phyloP scores from a whole-genome alignment of 345 rosid species.

The Acer campestre region DNA sequence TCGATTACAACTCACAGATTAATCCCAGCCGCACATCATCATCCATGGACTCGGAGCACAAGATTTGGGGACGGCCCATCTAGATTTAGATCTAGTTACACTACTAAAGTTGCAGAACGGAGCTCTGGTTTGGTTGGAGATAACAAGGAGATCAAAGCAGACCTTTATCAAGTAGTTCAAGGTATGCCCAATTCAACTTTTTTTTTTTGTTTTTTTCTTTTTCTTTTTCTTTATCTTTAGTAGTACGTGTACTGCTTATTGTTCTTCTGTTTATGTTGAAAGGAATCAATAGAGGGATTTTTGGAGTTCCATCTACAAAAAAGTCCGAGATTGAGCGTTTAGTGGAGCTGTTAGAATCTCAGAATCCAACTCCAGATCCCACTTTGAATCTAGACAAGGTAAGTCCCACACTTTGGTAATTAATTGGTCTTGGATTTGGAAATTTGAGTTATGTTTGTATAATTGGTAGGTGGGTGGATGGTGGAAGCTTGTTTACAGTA shows the following conservation, averaged over 20 bases:
- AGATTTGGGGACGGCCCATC: not conserved
- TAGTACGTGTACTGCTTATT: not conserved
- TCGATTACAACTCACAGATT: slow-evolving; percentile 23
- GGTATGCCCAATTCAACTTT: slow-evolving; percentile 36
- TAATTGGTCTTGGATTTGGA: not conserved
- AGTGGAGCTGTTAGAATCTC: slow-evolving; percentile 67
- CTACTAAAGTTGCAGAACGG: slow-evolving; percentile 40
- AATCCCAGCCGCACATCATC: slow-evolving; percentile 11
- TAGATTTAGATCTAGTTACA: slow-evolving; percentile 27
- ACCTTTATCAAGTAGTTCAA: slow-evolving; percentile 46
- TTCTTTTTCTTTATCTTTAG: not conserved
- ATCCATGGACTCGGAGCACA: slow-evolving; percentile 22
- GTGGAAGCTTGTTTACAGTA: slow-evolving; percentile 82
- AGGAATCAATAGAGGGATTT: slow-evolving; percentile 85
- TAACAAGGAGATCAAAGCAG: slow-evolving; percentile 39
- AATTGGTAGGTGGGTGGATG: slow-evolving; percentile 64
- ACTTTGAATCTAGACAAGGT: slow-evolving; percentile 66
- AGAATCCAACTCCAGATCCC: slow-evolving; percentile 82
- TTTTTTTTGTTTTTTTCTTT: no score
- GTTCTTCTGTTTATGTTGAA: not conserved
- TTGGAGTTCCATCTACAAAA: slow-evolving; percentile 68
- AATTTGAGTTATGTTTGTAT: slow-evolving; percentile 18
- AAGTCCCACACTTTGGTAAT: not conserved
- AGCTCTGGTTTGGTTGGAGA: slow-evolving; percentile 34
- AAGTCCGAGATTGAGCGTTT: slow-evolving; percentile 62